Base-by-base conservation (phyloP, 805 yeast species). In the Ogataea methanolica region DNA sequence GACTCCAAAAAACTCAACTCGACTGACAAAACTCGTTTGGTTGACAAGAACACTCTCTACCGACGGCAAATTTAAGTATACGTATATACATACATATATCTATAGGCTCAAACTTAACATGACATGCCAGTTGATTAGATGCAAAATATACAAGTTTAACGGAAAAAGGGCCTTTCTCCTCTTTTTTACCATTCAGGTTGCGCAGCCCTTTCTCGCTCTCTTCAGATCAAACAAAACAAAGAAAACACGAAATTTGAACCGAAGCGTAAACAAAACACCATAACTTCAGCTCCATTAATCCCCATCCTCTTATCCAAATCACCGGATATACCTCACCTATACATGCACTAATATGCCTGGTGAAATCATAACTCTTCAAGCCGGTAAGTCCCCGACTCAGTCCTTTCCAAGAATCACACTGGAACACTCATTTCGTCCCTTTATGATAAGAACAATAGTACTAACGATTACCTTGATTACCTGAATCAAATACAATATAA, bases 361-460 rank as follows among this genome's bases (percentile, higher is more conserved):
- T 9, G 90, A 85, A 63, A 79, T 85, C 3, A 72, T 85, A 37
- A 83, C 91, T 1, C 65, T 85, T 11, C 91, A 85, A 57, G 80
- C 81, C 11, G 80, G 80, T 67, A 59, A 41, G 70, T 63, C 15
- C 33, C 6, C 33, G 12, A 17, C 21, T 6, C 5, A 17, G 8
- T 29, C 6, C 15, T 34, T 36, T n/a, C 36, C 7, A 15, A 7
- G 15, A 11, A 33, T 11, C n/a, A 11, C 12, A 11, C 4, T 23
- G 5, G 33, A 26, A 23, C 12, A n/a, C 33, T 14, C 1, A 17
- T 37, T 26, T 26, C 11, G 31, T 26, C 26, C 15, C n/a, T 22
- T 11, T 5, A 15, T n/a, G 33, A 23, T 14, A 22, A 6, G 9
- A 16, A 23, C 16, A 39, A 12, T 7, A n/a, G 5, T 39, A 39